phyloP scores from a whole-genome alignment of 2,329 filamentous ascomycete species.

The Colletotrichum limetticola region DNA sequence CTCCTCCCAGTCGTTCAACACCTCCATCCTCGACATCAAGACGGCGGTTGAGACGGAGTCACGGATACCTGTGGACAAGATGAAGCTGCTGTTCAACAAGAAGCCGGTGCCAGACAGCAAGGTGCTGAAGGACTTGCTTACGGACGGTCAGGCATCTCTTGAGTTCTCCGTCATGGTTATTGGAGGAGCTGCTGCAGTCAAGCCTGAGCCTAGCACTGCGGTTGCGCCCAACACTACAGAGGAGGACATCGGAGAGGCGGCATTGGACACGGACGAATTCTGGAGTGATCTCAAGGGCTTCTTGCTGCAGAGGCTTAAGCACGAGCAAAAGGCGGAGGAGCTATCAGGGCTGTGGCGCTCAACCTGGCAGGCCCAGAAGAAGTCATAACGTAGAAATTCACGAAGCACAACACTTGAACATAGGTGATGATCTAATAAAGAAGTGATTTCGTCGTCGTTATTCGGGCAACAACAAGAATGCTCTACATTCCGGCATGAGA shows the following conservation, averaged over 20 bases:
- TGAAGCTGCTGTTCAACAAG: constrained; percentile 88
- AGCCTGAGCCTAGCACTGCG: constrained; percentile 49
- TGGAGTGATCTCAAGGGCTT: constrained; percentile 89
- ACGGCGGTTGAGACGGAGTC: constrained; percentile 72
- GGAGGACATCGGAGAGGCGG: constrained; percentile 51
- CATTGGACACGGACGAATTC: constrained; percentile 78
- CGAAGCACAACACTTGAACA: constrained; percentile 2
- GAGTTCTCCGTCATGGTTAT: constrained; percentile 93
- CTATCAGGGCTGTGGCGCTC: constrained; percentile 75
- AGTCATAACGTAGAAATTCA: constrained; percentile 37
- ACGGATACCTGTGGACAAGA: constrained; percentile 76
- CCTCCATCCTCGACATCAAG: constrained; percentile 84
- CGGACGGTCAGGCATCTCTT: constrained; percentile 64
- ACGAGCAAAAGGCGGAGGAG: constrained; percentile 72
- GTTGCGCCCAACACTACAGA: constrained; percentile 41
- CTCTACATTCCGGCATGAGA: constrained; percentile 43
- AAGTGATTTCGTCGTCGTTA: constrained; percentile 32
- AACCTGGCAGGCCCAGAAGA: constrained; percentile 70
- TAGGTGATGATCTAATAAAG: constrained; percentile 30
- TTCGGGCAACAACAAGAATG: constrained; percentile 38
- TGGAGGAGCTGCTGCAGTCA: constrained; percentile 68
- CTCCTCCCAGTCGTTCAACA: constrained; percentile 69
- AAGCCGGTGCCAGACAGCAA: constrained; percentile 85
- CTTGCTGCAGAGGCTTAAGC: constrained; percentile 80
- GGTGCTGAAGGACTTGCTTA: constrained; percentile 78